phyloP scores from a whole-genome alignment of 78 protist genomes.

The Dictyostelium firmibasis region DNA sequence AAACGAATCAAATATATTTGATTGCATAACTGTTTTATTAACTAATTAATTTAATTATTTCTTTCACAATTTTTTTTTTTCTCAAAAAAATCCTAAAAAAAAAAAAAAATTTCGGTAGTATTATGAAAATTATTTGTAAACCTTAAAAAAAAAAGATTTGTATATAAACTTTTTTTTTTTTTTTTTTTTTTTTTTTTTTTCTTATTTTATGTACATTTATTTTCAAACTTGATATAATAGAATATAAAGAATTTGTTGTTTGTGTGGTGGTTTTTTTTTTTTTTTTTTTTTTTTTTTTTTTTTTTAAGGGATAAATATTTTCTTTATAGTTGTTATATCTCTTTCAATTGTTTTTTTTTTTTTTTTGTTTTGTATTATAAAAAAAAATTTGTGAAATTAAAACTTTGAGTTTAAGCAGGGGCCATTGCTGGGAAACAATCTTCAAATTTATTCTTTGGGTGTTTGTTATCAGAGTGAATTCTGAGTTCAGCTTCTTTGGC shows the following conservation, averaged over 20 bases:
- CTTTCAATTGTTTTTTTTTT: neutral
- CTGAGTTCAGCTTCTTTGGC: constrained; percentile 68
- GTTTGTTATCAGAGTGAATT: constrained; percentile 81
- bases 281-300: neutral
- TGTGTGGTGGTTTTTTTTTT: no score
- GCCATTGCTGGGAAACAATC: constrained; percentile 66
- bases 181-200: no score
- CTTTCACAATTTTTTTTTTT: no score
- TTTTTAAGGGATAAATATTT: neutral
- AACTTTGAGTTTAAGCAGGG: neutral
- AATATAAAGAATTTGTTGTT: neutral
- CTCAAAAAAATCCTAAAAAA: no score
- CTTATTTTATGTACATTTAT: neutral
- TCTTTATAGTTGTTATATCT: neutral
- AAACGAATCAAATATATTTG: neutral
- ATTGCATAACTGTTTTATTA: neutral
- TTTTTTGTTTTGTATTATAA: neutral
- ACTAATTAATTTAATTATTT: no score
- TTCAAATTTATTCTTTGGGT: constrained; percentile 45
- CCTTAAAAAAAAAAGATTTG: no score
- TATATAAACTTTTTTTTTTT: neutral
- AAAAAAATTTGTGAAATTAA: neutral
- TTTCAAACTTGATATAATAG: neutral
- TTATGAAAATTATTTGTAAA: no score
- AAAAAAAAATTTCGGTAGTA: no score